phyloP scores from a whole-genome alignment of 345 rosid genomes.

The Trapa bicornis region DNA sequence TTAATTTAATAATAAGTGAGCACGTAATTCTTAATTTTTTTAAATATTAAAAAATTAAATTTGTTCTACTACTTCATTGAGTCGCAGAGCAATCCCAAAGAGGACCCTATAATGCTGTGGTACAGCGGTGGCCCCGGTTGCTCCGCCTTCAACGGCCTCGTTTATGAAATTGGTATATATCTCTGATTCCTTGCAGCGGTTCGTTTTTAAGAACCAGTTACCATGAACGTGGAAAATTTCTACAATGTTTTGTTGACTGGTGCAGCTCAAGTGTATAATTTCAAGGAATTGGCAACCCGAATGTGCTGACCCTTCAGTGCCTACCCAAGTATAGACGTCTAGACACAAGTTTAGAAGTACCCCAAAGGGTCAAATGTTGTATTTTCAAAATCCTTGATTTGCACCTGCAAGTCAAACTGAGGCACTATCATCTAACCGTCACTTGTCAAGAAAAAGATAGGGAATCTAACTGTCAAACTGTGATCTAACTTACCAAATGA shows the following conservation, averaged over 20 bases:
- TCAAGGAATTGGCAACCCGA: not conserved
- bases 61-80: constrained; percentile 14
- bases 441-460: not conserved
- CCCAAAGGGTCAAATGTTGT: not conserved
- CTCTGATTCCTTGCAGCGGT: not conserved
- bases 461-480: not conserved
- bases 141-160: constrained; percentile 21
- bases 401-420: not conserved
- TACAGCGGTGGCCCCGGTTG: constrained; percentile 36
- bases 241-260: too few relatives aligned
- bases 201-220: too few relatives aligned
- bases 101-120: constrained; percentile 28
- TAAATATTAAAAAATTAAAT: too few relatives aligned
- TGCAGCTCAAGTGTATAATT: not conserved
- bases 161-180: constrained; percentile 19
- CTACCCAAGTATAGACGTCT: not conserved
- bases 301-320: not conserved
- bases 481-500: too few relatives aligned
- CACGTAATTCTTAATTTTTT: too few relatives aligned
- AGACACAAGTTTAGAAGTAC: not conserved
- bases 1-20: too few relatives aligned
- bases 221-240: too few relatives aligned
- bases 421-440: not conserved
- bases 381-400: too few relatives aligned
- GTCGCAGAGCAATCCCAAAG: constrained; percentile 18